Evolutionary conservation across 352 stramenopile species (phyloP), one percentile per base, ranked within the genome.

Genomic region (Phytophthora sansomeana): DNA sequence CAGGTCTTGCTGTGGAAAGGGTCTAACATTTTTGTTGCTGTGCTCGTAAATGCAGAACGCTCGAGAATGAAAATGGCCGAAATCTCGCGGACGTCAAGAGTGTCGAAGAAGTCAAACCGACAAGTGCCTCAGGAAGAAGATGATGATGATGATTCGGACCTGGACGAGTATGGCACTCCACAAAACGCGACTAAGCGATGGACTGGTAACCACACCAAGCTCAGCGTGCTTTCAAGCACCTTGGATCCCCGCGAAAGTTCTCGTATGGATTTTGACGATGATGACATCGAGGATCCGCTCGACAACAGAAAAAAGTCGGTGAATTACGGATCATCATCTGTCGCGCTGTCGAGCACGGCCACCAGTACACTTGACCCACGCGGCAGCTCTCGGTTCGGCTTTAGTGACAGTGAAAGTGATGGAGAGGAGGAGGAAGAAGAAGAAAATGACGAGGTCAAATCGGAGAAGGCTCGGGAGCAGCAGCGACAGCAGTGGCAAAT

Each of bases 401-500:
- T 75, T 17, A 69, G 65, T 29, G 69, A 77, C 47, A 77, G 61
- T 54, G 69, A 81, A 28, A 71, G 52, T 51, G 59, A 61, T 38
- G 58, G 39, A 42, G 66, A 78, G 14, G 43, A 59, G 14, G 63
- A 75, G 14, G 63, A 75, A n/a, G 33, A 39, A 39, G 33, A 39
- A 11, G 50, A 59, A 11, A 47, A 72, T 38, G 57, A 61, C 6
- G 63, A 78, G 16, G 30, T 61, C 2, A 64, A 69, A 46, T 70
- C 50, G 28, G 68, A 77, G 26, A 75, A 75, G 28, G 51, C 35
- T 30, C 63, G 63, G 8, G 67, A 77, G 38, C 44, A 72, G 30
- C 66, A 73, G 47, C 47, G 69, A 50, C 63, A 77, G 43, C 67
- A 75, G 68, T 75, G 72, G 74, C 58, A 83, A 30, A 67, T 75